Evolutionary conservation across 306 rosid genomes (phyloP).

Genomic region (Trifolium repens): DNA sequence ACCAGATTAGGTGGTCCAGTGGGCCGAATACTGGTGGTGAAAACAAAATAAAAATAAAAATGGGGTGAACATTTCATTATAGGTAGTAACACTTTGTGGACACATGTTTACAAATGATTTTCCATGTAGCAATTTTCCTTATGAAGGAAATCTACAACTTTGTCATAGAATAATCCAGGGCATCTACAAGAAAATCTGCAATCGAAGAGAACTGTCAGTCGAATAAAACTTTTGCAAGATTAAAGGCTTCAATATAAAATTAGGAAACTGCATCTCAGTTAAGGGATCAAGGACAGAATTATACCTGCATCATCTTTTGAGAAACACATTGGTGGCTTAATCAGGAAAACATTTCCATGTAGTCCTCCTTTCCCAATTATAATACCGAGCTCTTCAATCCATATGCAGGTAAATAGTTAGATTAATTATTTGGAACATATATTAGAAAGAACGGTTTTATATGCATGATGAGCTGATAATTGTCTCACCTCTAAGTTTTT

Average conservation of each 20-base stretch:
- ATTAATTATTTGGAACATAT: slow-evolving; percentile 1
- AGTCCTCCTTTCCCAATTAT: slow-evolving; percentile 89
- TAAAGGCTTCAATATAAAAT: slow-evolving; percentile 32
- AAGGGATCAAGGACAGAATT: slow-evolving; percentile 8
- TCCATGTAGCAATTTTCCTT: slow-evolving; percentile 20
- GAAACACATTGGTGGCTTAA: slow-evolving; percentile 96
- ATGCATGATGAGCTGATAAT: slow-evolving; percentile 23
- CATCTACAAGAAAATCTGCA: slow-evolving; percentile 95
- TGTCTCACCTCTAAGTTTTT: slow-evolving; percentile 79
- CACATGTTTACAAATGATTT: not conserved
- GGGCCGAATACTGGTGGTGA: too few relatives aligned
- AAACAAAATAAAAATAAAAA: not conserved
- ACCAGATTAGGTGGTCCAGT: too few relatives aligned
- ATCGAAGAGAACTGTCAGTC: not conserved
- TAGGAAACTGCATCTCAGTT: slow-evolving; percentile 8
- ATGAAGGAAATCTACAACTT: slow-evolving; percentile 48
- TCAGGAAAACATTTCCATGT: slow-evolving; percentile 85
- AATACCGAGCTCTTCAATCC: slow-evolving; percentile 73
- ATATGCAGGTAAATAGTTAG: slow-evolving; percentile 39
- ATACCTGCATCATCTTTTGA: slow-evolving; percentile 87
- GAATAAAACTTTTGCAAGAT: not conserved
- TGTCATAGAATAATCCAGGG: slow-evolving; percentile 78
- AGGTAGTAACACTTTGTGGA: not conserved
- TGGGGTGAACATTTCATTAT: slow-evolving; percentile 39
- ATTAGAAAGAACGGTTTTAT: not conserved